Conservation (phyloP, 352 stramenopile genomes). For the Blastocystis sp. region DNA sequence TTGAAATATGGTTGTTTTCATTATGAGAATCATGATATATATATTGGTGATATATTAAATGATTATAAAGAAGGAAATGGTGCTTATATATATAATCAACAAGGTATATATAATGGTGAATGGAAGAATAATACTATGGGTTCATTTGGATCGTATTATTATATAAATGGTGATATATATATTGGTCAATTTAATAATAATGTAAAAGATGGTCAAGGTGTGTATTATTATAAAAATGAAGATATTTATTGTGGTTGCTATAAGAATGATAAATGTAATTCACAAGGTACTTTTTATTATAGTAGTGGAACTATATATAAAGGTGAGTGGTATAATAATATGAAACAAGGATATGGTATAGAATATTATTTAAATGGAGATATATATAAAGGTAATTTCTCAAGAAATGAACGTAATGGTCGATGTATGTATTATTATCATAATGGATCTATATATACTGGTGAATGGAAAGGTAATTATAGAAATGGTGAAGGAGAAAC, state of each 20-base stretch:
- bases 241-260: conserved; percentile 28
- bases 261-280: conserved; percentile 22
- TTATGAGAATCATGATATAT: too few species aligned
- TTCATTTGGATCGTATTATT: conserved; percentile 7
- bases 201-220: conserved; percentile 19
- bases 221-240: conserved; percentile 34
- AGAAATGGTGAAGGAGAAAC: too few species aligned
- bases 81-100: too few species aligned
- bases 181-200: conserved; percentile 22
- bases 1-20: too few species aligned
- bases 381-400: conserved; percentile 22
- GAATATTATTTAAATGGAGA: too few species aligned
- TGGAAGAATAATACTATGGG: conserved; percentile 22
- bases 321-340: too few species aligned
- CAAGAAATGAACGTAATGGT: not conserved
- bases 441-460: conserved; percentile 17
- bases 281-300: too few species aligned
- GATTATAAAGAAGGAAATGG: too few species aligned
- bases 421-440: conserved; percentile 23
- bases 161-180: conserved; percentile 16
- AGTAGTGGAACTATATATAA: too few species aligned
- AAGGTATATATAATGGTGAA: conserved; percentile 18
- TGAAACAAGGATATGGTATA: too few species aligned
- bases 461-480: conserved; percentile 28
- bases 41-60: too few species aligned